Percentiles rank a stretch among this genome's conserved stretches.
Evolutionary conservation across 306 rosid genomes (phyloP).

Genomic region (Carpinus viminea): DNA sequence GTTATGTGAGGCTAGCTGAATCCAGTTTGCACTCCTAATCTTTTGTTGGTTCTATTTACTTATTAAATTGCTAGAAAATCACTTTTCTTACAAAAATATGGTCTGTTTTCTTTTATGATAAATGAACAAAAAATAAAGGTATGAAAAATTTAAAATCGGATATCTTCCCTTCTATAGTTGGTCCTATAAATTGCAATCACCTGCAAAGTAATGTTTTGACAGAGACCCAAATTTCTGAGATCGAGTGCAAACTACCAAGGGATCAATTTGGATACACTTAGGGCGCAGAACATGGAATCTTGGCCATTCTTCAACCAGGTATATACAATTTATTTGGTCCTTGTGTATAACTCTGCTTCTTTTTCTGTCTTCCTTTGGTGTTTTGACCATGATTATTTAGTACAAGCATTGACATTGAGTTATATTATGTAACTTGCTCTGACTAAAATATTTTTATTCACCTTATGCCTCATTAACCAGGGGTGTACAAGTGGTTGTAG

Average conservation of each 20-base stretch:
- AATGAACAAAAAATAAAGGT: neutral
- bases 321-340: neutral
- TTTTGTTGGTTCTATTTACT: neutral
- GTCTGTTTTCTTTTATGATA: neutral
- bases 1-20: neutral
- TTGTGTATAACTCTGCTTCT: neutral
- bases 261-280: slow-evolving; percentile 73
- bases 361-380: neutral
- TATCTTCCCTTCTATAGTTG: neutral
- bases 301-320: slow-evolving; percentile 95
- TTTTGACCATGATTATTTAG: neutral
- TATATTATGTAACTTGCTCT: neutral
- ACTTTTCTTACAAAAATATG: neutral
- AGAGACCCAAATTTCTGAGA: slow-evolving; percentile 88
- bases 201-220: slow-evolving; percentile 20
- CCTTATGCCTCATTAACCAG: neutral
- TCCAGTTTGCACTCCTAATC: neutral
- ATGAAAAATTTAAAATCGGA: neutral
- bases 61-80: neutral
- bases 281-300: slow-evolving; percentile 96
- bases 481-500: neutral
- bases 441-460: neutral
- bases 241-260: slow-evolving; percentile 76
- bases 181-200: slow-evolving; percentile 2
- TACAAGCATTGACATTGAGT: neutral